These are phyloP conservation scores for Abortiporus biennis DNA, from an alignment of 1,284 basidiomycete genomes.

Conservation along the genomic window DNA sequence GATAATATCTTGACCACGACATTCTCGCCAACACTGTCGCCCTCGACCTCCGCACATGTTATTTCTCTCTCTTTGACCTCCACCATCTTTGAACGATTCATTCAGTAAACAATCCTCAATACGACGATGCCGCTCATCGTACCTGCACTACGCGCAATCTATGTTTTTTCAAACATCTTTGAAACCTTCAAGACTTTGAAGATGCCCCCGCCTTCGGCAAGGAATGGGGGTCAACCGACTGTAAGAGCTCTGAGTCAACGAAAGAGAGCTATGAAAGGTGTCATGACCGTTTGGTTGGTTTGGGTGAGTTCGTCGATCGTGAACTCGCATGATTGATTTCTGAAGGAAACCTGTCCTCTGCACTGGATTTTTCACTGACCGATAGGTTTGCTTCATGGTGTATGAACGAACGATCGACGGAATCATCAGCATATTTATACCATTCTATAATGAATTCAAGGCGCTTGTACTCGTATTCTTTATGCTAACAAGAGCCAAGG, in stretches of 20 bases:
- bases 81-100: too few species aligned
- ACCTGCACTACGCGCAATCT: constrained; percentile 55
- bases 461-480: constrained; percentile 64
- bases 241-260: constrained; percentile 61
- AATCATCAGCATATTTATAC: constrained; percentile 61
- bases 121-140: constrained; percentile 65
- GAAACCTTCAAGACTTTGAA: constrained; percentile 79
- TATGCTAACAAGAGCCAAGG: constrained; percentile 65
- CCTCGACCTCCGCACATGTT: too few species aligned
- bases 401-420: constrained; percentile 63
- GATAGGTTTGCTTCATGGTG: constrained; percentile 53
- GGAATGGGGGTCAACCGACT: constrained; percentile 57
- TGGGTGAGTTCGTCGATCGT: constrained; percentile 55
- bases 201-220: constrained; percentile 50
- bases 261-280: constrained; percentile 79
- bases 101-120: too few species aligned
- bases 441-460: constrained; percentile 78
- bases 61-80: constrained; percentile 2
- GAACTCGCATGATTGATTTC: too few species aligned
- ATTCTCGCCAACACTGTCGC: too few species aligned
- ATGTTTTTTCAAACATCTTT: constrained; percentile 74
- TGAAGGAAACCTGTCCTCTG: too few species aligned
- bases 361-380: neutral
- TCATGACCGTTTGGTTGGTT: constrained; percentile 74
- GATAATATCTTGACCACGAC: too few species aligned